Conservation (phyloP, 75 land plant species). For the Sequoia sempervirens region DNA sequence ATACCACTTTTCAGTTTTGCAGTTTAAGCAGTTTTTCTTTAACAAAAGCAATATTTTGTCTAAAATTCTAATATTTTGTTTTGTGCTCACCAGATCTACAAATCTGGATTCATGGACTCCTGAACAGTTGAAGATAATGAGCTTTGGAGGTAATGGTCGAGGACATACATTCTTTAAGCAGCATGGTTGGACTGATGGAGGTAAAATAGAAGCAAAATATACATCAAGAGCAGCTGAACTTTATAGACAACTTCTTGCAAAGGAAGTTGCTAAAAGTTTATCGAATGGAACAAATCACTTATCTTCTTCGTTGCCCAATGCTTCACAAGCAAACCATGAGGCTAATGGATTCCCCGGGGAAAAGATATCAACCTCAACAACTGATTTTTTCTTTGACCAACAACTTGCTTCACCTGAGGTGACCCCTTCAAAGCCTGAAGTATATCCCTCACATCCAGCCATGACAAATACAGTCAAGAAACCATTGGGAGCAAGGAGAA, state of each 20-base stretch:
- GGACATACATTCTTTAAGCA: conserved; percentile 94
- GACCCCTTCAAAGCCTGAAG: conserved; percentile 28
- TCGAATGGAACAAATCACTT: conserved; percentile 32
- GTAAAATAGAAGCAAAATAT: conserved; percentile 94
- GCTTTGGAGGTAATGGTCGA: conserved; percentile 92
- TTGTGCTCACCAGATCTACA: conserved; percentile 61
- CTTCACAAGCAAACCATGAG: conserved; percentile 25
- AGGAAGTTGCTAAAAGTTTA: conserved; percentile 81
- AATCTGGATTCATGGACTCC: conserved; percentile 89
- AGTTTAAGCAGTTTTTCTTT: neutral
- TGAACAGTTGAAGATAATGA: conserved; percentile 93
- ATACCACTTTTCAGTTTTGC: neutral
- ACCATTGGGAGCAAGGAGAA: conserved; percentile 63
- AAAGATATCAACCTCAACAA: conserved; percentile 20
- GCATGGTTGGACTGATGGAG: conserved; percentile 98
- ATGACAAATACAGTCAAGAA: conserved; percentile 40
- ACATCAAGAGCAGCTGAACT: conserved; percentile 97
- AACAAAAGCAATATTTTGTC: neutral
- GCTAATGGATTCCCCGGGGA: conserved; percentile 40
- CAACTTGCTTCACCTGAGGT: conserved; percentile 26
- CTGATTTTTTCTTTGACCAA: conserved; percentile 26
- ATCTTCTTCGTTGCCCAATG: conserved; percentile 39
- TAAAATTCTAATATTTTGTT: neutral
- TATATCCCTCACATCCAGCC: conserved; percentile 24
- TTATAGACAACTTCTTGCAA: conserved; percentile 81